phyloP scores from a whole-genome alignment of 345 rosid genomes.

The Carallia brachiata region DNA sequence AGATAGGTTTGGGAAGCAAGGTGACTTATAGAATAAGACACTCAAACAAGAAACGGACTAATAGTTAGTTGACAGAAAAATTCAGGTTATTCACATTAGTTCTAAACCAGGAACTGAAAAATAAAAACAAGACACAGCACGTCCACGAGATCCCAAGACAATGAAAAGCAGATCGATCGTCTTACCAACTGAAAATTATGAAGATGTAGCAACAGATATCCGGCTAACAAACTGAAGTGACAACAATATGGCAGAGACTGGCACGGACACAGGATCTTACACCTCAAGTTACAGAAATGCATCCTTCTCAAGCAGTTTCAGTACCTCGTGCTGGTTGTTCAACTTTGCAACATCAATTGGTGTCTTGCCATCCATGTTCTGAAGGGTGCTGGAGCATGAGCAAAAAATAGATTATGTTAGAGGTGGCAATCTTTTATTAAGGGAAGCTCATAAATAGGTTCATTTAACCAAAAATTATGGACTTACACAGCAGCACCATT shows the following conservation, averaged over 20 bases:
- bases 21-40: background rate
- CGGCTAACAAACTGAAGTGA: background rate
- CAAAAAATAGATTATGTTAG: background rate
- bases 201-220: background rate
- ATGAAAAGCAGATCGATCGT: background rate
- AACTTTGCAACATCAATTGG: slow-evolving; percentile 95
- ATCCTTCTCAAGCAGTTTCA: slow-evolving; percentile 91
- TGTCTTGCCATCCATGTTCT: slow-evolving; percentile 95
- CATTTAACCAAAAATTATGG: background rate
- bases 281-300: slow-evolving; percentile 62
- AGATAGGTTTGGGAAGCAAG: too few species aligned
- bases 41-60: background rate
- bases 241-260: background rate
- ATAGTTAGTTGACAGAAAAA: background rate
- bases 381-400: slow-evolving; percentile 61
- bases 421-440: background rate
- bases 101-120: background rate
- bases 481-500: slow-evolving; percentile 99
- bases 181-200: background rate
- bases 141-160: slow-evolving; percentile 1
- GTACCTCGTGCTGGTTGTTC: slow-evolving; percentile 86
- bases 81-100: background rate
- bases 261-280: background rate
- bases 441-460: background rate
- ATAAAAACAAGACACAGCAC: background rate